These are phyloP conservation scores for Cytospora mali DNA, from an alignment of 2,329 filamentous ascomycete species.

Conservation along the genomic window DNA sequence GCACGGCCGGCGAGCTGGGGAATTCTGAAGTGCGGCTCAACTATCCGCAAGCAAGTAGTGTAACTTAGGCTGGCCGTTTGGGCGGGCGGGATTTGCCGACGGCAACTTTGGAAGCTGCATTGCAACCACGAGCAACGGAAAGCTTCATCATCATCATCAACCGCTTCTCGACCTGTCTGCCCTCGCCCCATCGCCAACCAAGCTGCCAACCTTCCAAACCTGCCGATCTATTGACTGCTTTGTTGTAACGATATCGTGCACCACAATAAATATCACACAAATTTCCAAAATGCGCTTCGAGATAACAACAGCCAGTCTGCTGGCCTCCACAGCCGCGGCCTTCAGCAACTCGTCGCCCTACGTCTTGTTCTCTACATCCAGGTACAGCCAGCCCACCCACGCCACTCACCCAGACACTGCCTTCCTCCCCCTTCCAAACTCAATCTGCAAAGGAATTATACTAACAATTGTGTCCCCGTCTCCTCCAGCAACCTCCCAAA, in stretches of 20 bases:
- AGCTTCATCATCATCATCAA: constrained; percentile 21
- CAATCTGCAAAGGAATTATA: constrained; percentile 12
- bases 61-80: neutral
- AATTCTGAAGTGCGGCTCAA: constrained; percentile 8
- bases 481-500: constrained; percentile 30
- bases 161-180: neutral
- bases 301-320: constrained; percentile 52
- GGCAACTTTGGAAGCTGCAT: constrained; percentile 21
- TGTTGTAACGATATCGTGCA: neutral
- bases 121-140: neutral
- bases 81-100: constrained; percentile 25
- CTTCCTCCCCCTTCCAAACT: neutral
- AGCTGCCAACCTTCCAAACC: neutral
- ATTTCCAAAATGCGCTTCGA: constrained; percentile 56
- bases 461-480: constrained; percentile 37
- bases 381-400: constrained; percentile 58
- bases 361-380: constrained; percentile 80
- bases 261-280: neutral
- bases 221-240: neutral
- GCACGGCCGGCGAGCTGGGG: constrained; percentile 5
- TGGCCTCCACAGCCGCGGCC: constrained; percentile 64
- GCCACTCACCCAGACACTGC: constrained; percentile 1
- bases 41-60: neutral
- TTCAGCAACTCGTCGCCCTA: constrained; percentile 90
- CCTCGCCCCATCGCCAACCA: neutral